Percentiles rank a stretch among this genome's conserved stretches.
Conservation (phyloP, 345 rosid genomes). For the Salix dunnii region DNA sequence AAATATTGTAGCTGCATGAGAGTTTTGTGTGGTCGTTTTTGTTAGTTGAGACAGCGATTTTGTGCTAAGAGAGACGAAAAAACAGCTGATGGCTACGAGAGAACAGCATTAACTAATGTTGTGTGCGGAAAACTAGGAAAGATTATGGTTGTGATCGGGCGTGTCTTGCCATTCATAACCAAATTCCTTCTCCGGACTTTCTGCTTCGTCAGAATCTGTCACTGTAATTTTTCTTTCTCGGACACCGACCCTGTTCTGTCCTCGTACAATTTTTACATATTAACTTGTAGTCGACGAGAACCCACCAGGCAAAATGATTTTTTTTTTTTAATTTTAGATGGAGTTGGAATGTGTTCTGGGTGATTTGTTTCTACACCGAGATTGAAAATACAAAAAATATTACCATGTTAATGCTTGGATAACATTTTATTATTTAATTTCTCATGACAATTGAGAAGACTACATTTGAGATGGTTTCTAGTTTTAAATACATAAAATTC, state of each 20-base stretch:
- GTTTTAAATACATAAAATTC: no score
- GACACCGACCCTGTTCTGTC: background rate
- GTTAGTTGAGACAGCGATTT: slow-evolving; percentile 2
- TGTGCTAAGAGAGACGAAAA: background rate
- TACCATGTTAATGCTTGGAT: no score
- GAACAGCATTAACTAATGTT: background rate
- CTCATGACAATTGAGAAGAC: no score
- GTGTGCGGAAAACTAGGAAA: slow-evolving; percentile 10
- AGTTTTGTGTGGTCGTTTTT: background rate
- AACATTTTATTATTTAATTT: no score
- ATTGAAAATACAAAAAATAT: no score
- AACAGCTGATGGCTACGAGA: background rate
- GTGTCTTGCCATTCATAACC: background rate
- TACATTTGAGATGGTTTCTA: no score
- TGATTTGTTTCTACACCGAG: no score
- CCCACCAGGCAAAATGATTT: no score
- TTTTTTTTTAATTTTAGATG: no score
- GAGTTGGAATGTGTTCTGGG: no score
- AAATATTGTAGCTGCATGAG: background rate
- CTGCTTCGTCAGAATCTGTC: background rate
- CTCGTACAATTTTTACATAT: no score
- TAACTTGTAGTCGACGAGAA: no score
- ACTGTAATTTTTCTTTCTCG: background rate
- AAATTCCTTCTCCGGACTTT: background rate
- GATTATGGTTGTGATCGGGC: background rate